phyloP scores from a whole-genome alignment of 2,329 filamentous ascomycete genomes.

The Fusarium gaditjirri region DNA sequence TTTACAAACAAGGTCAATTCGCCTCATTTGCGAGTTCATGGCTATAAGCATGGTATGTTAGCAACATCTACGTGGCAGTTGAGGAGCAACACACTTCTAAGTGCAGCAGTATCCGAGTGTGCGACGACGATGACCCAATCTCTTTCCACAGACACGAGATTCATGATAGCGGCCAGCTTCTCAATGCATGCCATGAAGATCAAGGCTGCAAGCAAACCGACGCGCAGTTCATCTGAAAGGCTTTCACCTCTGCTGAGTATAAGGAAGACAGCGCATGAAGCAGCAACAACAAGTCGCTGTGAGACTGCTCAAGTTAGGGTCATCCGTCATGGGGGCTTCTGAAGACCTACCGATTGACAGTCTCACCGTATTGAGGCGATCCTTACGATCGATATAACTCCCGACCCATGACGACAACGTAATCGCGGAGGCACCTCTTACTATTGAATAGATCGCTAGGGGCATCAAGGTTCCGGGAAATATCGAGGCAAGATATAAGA shows the following conservation, averaged over 20 bases:
- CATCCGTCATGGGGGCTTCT: neutral
- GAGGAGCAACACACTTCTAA: slow-evolving; percentile 23
- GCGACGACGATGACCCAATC: slow-evolving; percentile 67
- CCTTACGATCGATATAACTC: slow-evolving; percentile 64
- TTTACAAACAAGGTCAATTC: slow-evolving; percentile 70
- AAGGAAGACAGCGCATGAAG: slow-evolving; percentile 60
- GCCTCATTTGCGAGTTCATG: slow-evolving; percentile 69
- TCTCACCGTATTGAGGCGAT: slow-evolving; percentile 62
- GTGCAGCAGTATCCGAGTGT: slow-evolving; percentile 25
- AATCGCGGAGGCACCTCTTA: slow-evolving; percentile 67
- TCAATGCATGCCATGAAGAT: slow-evolving; percentile 72
- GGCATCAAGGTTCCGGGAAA: slow-evolving; percentile 71
- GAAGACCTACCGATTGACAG: slow-evolving; percentile 55
- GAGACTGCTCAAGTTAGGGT: slow-evolving; percentile 40
- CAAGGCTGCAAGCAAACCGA: slow-evolving; percentile 49
- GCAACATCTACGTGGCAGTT: neutral
- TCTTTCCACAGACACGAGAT: slow-evolving; percentile 74
- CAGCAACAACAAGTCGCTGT: slow-evolving; percentile 58
- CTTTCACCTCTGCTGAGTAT: slow-evolving; percentile 22
- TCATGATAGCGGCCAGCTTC: slow-evolving; percentile 72
- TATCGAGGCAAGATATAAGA: slow-evolving; percentile 66
- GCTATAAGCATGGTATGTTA: slow-evolving; percentile 36
- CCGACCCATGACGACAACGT: slow-evolving; percentile 69
- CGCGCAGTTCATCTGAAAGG: slow-evolving; percentile 12
- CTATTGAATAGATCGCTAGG: slow-evolving; percentile 75